phyloP scores from a whole-genome alignment of 495 filamentous ascomycete species.

The Halenospora varia region DNA sequence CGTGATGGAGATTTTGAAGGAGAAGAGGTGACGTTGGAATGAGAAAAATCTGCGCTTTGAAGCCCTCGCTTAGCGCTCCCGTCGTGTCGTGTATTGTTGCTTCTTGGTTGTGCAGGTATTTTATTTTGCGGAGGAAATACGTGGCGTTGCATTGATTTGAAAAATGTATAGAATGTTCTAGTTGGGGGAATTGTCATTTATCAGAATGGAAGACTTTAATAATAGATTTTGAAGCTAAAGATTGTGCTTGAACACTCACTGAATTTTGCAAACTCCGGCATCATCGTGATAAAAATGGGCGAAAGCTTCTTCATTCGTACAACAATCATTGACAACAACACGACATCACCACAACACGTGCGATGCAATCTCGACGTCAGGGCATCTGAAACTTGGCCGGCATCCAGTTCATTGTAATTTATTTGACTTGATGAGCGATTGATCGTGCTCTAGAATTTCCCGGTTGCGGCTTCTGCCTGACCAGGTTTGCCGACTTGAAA shows the following conservation, averaged over 20 bases:
- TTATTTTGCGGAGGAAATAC: not conserved
- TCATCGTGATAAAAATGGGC: not conserved
- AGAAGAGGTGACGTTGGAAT: not conserved
- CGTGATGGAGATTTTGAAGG: not conserved
- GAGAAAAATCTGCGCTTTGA: conserved; percentile 4
- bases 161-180: too few relatives aligned
- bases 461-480: not conserved
- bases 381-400: too few relatives aligned
- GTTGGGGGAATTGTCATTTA: too few relatives aligned
- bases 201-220: too few relatives aligned
- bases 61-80: conserved; percentile 9
- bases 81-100: not conserved
- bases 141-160: not conserved
- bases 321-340: not conserved
- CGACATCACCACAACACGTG: too few relatives aligned
- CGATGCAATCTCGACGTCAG: too few relatives aligned
- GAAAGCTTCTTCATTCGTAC: not conserved
- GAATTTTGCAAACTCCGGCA: too few relatives aligned
- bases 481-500: not conserved
- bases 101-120: not conserved
- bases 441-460: not conserved
- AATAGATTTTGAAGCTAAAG: too few relatives aligned
- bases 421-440: not conserved
- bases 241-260: too few relatives aligned
- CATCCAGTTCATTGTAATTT: too few relatives aligned